Percentiles rank a stretch among this genome's conserved stretches.
Evolutionary conservation across 2,329 filamentous ascomycete genomes (phyloP).

Genomic region (Colletotrichum camelliae): DNA sequence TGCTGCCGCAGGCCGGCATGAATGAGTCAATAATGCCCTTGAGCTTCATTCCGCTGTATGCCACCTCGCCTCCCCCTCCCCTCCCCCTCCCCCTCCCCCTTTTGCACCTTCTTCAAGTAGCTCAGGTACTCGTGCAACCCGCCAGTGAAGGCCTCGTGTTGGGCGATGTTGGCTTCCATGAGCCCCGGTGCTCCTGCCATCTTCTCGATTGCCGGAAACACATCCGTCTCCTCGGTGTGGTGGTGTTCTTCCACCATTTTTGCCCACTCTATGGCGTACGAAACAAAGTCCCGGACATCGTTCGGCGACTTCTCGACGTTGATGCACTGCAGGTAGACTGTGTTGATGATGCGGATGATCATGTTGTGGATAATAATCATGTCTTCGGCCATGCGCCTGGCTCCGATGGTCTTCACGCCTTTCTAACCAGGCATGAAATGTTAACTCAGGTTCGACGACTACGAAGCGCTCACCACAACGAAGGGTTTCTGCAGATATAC

Average conservation of each 20-base stretch:
- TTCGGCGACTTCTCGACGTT: slow-evolving; percentile 26
- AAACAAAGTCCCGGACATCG: slow-evolving; percentile 32
- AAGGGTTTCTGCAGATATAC: slow-evolving; percentile 4
- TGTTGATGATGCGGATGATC: slow-evolving; percentile 32
- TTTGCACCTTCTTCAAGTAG: slow-evolving; percentile 35
- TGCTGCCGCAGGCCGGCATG: slow-evolving; percentile 38
- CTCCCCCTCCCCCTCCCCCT: slow-evolving; percentile 27
- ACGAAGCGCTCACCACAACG: not conserved
- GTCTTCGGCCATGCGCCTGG: slow-evolving; percentile 27
- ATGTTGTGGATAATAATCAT: slow-evolving; percentile 39
- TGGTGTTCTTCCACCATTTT: slow-evolving; percentile 35
- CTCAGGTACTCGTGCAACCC: slow-evolving; percentile 35
- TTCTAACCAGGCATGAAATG: not conserved
- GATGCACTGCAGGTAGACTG: slow-evolving; percentile 28
- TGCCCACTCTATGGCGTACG: slow-evolving; percentile 29
- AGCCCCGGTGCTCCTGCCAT: slow-evolving; percentile 28
- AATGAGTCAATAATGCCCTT: slow-evolving; percentile 39
- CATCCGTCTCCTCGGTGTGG: slow-evolving; percentile 32
- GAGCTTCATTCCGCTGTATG: slow-evolving; percentile 36
- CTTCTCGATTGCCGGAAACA: slow-evolving; percentile 38
- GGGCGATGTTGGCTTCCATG: slow-evolving; percentile 37
- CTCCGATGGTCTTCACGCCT: slow-evolving; percentile 24
- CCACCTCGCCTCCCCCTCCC: slow-evolving; percentile 29
- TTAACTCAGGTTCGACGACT: not conserved
- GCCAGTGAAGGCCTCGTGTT: slow-evolving; percentile 36